Conservation (phyloP, 2,329 filamentous ascomycete genomes). For the Fusarium nisikadoi region DNA sequence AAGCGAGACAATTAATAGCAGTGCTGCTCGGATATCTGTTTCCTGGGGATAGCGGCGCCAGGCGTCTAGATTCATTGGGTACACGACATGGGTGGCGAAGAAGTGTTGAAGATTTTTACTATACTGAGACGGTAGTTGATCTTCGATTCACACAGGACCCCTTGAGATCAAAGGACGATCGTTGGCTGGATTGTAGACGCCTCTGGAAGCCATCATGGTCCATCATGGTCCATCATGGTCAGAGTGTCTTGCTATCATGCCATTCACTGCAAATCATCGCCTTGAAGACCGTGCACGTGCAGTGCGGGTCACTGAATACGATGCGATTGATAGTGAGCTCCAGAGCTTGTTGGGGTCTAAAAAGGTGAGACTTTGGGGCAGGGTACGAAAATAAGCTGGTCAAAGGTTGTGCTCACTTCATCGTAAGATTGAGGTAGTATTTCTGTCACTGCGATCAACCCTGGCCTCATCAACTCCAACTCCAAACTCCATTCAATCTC, state of each 20-base stretch:
- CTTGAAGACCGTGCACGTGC: constrained; percentile 2
- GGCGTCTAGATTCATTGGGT: constrained; percentile 5
- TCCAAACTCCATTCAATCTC: constrained; percentile 36
- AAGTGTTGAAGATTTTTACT: not conserved
- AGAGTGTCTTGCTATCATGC: constrained; percentile 2
- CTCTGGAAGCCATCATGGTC: constrained; percentile 19
- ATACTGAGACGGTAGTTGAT: not conserved
- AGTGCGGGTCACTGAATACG: constrained; percentile 5
- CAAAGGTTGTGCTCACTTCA: fast-evolving
- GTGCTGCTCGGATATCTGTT: not conserved
- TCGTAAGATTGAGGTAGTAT: fast-evolving
- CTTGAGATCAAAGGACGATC: not conserved
- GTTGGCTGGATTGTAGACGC: constrained; percentile 8
- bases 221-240: constrained; percentile 21
- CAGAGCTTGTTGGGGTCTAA: not conserved
- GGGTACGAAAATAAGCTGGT: not conserved
- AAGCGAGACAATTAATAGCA: not conserved
- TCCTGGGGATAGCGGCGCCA: not conserved
- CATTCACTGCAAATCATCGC: constrained; percentile 4
- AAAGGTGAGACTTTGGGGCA: not conserved
- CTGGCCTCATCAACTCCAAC: not conserved
- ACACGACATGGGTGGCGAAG: constrained; percentile 33
- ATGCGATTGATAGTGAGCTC: constrained; percentile 8
- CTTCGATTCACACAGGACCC: not conserved
- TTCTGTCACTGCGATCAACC: not conserved